Evolutionary conservation across 2,329 filamentous ascomycete genomes (phyloP).

Genomic region (Colletotrichum chlorophyti): DNA sequence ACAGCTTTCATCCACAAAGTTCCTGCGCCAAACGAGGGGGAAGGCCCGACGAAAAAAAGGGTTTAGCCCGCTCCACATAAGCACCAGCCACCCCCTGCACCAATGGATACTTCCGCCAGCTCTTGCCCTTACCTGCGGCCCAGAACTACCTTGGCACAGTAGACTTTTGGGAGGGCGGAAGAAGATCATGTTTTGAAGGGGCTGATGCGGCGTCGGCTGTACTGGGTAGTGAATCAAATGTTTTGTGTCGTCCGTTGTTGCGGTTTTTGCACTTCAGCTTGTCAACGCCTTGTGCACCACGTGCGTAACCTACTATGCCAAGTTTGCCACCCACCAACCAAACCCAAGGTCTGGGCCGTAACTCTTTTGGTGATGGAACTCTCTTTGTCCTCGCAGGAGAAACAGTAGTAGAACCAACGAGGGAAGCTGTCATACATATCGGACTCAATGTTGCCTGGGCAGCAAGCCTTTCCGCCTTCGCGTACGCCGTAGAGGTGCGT

Average conservation of each 20-base stretch:
- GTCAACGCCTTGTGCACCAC: constrained; percentile 2
- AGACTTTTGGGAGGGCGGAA: neutral
- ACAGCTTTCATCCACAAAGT: constrained; percentile 2
- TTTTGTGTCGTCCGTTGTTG: neutral
- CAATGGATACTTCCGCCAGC: constrained; percentile 5
- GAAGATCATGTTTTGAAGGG: too few species aligned
- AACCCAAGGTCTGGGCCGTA: too few species aligned
- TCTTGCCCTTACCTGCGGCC: neutral
- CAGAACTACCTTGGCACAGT: too few species aligned
- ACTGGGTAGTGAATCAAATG: neutral
- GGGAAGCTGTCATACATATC: too few species aligned
- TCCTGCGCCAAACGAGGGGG: constrained; percentile 18
- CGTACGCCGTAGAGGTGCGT: constrained; percentile 1
- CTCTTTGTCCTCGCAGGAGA: neutral
- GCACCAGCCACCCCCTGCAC: constrained; percentile 25
- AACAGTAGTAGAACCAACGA: too few species aligned
- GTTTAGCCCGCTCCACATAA: constrained; percentile 5
- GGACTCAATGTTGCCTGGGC: too few species aligned
- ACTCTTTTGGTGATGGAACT: too few species aligned
- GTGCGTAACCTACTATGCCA: neutral
- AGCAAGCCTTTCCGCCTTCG: constrained; percentile 5
- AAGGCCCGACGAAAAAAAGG: neutral
- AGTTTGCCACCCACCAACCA: too few species aligned
- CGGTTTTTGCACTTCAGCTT: too few species aligned
- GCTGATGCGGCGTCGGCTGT: neutral